phyloP scores from a whole-genome alignment of 768 basidiomycete genomes.

The Tylopilus intermedius region DNA sequence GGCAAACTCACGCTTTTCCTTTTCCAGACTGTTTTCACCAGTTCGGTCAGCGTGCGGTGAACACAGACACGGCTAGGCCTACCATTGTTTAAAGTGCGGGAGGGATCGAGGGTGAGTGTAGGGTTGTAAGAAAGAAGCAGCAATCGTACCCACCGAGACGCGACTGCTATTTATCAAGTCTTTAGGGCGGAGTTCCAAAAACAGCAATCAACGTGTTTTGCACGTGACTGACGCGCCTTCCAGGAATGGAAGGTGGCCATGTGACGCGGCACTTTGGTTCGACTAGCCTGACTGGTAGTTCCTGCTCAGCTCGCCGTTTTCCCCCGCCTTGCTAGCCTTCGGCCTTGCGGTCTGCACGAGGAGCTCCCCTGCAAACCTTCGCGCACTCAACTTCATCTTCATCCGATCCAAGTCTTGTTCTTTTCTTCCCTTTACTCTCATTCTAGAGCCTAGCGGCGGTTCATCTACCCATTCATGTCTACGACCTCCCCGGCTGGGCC shows the following conservation, averaged over 20 bases:
- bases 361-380: slow-evolving; percentile 19
- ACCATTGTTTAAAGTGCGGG: slow-evolving; percentile 30
- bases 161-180: slow-evolving; percentile 29
- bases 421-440: neutral
- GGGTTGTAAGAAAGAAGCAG: slow-evolving; percentile 7
- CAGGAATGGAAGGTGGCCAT: slow-evolving; percentile 15
- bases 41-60: slow-evolving; percentile 6
- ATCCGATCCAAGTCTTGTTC: slow-evolving; percentile 12
- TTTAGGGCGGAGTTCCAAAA: slow-evolving; percentile 30
- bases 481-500: slow-evolving; percentile 27
- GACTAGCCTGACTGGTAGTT: neutral
- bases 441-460: slow-evolving; percentile 22
- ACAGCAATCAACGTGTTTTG: slow-evolving; percentile 29
- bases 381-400: slow-evolving; percentile 15
- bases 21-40: slow-evolving; percentile 43
- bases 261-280: slow-evolving; percentile 19
- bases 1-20: slow-evolving; percentile 44
- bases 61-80: neutral
- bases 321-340: slow-evolving; percentile 1
- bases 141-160: slow-evolving; percentile 10
- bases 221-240: slow-evolving; percentile 32
- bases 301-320: slow-evolving; percentile 9
- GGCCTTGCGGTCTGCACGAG: slow-evolving; percentile 33
- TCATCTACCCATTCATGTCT: slow-evolving; percentile 31
- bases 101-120: slow-evolving; percentile 13